A percentile compares a stretch with the other conserved stretches of the same genome.
phyloP scores from a whole-genome alignment of 2,329 filamentous ascomycete species.

The Torrubiellomyces zombiae region DNA sequence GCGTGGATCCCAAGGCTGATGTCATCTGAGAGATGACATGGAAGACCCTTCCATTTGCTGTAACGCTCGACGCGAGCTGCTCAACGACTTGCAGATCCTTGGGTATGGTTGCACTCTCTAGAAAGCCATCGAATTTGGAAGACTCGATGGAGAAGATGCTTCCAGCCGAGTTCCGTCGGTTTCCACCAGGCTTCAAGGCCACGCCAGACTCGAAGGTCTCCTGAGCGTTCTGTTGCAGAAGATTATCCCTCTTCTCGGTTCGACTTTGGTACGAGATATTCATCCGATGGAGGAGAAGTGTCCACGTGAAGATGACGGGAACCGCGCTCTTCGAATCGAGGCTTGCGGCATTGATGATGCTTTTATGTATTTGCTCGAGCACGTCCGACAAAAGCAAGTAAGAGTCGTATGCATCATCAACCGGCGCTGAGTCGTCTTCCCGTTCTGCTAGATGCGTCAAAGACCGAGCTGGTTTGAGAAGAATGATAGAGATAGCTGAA shows the following conservation, averaged over 20 bases:
- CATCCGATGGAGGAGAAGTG: slow-evolving; percentile 55
- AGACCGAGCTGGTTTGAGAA: slow-evolving; percentile 50
- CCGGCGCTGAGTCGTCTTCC: slow-evolving; percentile 18
- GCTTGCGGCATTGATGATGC: slow-evolving; percentile 45
- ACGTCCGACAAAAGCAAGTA: slow-evolving; percentile 57
- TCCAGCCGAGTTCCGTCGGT: slow-evolving; percentile 40
- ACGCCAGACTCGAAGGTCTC: slow-evolving; percentile 36
- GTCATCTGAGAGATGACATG: slow-evolving; percentile 36
- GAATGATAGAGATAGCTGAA: slow-evolving; percentile 51
- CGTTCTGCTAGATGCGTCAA: slow-evolving; percentile 24
- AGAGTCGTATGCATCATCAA: slow-evolving; percentile 24
- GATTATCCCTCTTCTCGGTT: slow-evolving; percentile 41
- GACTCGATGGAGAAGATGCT: slow-evolving; percentile 47
- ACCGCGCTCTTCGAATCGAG: slow-evolving; percentile 44
- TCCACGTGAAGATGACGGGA: slow-evolving; percentile 69
- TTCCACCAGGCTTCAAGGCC: slow-evolving; percentile 20
- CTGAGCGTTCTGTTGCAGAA: slow-evolving; percentile 40
- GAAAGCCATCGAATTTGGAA: slow-evolving; percentile 40
- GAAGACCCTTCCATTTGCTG: slow-evolving; percentile 33
- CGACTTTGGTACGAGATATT: slow-evolving; percentile 44
- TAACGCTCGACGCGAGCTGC: slow-evolving; percentile 30
- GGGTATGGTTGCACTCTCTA: slow-evolving; percentile 30
- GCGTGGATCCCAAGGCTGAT: slow-evolving; percentile 25
- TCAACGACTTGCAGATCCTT: slow-evolving; percentile 36
- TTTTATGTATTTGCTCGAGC: slow-evolving; percentile 55